Conservation (phyloP, 805 yeast genomes). For the Saccharomycopsis selenospora region DNA sequence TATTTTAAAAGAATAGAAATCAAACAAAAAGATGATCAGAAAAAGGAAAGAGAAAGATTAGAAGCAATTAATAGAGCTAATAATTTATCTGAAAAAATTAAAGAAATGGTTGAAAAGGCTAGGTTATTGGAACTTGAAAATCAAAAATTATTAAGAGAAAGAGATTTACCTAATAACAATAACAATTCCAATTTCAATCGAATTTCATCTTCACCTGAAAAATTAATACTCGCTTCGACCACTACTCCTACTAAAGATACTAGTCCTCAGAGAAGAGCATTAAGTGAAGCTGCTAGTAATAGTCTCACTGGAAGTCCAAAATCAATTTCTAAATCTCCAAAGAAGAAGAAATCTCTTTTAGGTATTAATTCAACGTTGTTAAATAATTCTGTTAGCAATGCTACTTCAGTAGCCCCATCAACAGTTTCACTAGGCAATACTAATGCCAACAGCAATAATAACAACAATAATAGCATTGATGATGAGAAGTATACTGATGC, state of each 20-base stretch:
- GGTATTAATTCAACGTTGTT: slow-evolving; percentile 10
- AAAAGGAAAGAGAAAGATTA: slow-evolving; percentile 15
- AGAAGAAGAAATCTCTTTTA: slow-evolving; percentile 10
- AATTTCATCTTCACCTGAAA: background rate
- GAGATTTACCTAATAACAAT: slow-evolving; percentile 4
- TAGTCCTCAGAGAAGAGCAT: slow-evolving; percentile 3
- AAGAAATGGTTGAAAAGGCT: slow-evolving; percentile 17
- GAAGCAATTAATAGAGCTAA: slow-evolving; percentile 16
- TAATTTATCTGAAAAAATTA: slow-evolving; percentile 9
- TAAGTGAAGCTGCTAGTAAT: slow-evolving; percentile 4
- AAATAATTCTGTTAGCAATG: background rate
- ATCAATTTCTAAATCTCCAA: background rate
- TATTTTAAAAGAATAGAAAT: slow-evolving; percentile 6
- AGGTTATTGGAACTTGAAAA: slow-evolving; percentile 16
- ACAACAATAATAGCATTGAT: background rate
- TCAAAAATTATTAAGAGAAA: slow-evolving; percentile 14
- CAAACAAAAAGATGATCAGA: slow-evolving; percentile 9
- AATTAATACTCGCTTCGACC: background rate
- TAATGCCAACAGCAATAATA: background rate
- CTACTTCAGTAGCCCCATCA: background rate
- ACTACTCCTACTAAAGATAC: background rate
- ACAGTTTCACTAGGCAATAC: background rate
- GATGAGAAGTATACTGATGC: background rate
- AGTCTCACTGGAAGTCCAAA: background rate
- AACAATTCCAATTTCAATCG: background rate